Percentiles rank a stretch among this genome's conserved stretches.
These are phyloP conservation scores for Metschnikowia henanensis DNA, from an alignment of 805 yeast species.

Conservation along the genomic window DNA sequence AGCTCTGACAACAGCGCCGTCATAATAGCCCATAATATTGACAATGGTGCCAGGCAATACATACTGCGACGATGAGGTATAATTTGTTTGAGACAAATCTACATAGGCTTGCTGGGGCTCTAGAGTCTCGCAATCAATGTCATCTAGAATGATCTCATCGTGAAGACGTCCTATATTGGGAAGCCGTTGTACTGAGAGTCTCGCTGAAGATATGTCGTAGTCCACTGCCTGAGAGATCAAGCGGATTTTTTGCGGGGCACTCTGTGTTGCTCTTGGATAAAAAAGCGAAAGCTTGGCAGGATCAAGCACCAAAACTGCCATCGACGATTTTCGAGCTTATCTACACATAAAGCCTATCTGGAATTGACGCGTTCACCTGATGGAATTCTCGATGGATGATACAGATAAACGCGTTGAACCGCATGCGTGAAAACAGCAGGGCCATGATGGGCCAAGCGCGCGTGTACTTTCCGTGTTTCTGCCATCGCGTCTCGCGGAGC, in stretches of 20 bases:
- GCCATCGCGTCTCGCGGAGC: background rate
- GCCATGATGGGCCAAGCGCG: too few species aligned
- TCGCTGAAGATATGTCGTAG: constrained; percentile 16
- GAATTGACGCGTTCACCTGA: too few species aligned
- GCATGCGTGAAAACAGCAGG: too few species aligned
- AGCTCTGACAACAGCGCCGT: constrained; percentile 27
- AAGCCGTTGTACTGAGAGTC: constrained; percentile 17
- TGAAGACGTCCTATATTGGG: constrained; percentile 20
- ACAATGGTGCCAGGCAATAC: constrained; percentile 26
- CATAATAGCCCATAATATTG: constrained; percentile 30
- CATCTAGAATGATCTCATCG: constrained; percentile 15
- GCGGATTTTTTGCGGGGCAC: constrained; percentile 23
- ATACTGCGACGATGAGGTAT: background rate
- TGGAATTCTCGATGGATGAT: too few species aligned
- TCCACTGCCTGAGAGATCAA: constrained; percentile 30
- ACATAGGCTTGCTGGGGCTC: background rate
- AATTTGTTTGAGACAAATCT: constrained; percentile 4
- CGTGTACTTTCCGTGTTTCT: too few species aligned
- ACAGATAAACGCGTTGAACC: too few species aligned
- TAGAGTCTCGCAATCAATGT: background rate
- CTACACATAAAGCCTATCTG: too few species aligned
- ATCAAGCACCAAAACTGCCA: constrained; percentile 33
- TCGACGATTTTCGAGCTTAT: constrained; percentile 4
- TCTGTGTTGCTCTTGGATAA: constrained; percentile 26
- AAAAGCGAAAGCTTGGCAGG: constrained; percentile 23